Evolutionary conservation across 805 yeast genomes (phyloP).

Genomic region (Kodamaea laetipori): DNA sequence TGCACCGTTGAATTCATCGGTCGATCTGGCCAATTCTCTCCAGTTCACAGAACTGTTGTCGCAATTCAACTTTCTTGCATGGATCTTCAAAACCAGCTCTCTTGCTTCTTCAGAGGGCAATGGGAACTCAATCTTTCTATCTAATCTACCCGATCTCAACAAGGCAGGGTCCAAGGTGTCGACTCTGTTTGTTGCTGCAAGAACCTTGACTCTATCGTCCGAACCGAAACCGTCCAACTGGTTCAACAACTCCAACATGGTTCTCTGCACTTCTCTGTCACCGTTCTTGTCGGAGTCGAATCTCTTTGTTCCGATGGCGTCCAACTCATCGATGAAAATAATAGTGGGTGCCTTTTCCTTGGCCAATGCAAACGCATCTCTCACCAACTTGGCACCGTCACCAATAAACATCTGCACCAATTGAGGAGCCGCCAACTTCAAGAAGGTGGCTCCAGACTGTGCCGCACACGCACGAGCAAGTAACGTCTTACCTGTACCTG

Average conservation of each 20-base stretch:
- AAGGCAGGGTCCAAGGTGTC: constrained; percentile 98
- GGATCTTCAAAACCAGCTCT: constrained; percentile 94
- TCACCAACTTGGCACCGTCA: constrained; percentile 48
- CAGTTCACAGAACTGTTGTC: constrained; percentile 86
- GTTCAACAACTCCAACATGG: constrained; percentile 51
- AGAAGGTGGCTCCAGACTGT: constrained; percentile 48
- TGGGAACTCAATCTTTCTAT: constrained; percentile 97
- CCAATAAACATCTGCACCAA: constrained; percentile 51
- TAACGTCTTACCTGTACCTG: constrained; percentile 50
- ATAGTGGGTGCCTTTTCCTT: constrained; percentile 50
- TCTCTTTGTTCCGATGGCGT: constrained; percentile 49
- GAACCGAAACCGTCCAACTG: constrained; percentile 91
- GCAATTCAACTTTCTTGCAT: constrained; percentile 94
- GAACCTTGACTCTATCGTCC: constrained; percentile 94
- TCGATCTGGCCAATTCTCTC: constrained; percentile 97
- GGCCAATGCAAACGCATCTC: constrained; percentile 50
- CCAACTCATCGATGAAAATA: constrained; percentile 49
- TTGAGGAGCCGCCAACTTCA: constrained; percentile 49
- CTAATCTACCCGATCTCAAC: constrained; percentile 97
- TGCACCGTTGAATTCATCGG: constrained; percentile 99
- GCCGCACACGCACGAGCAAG: constrained; percentile 53
- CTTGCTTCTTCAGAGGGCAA: constrained; percentile 97
- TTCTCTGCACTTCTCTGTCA: constrained; percentile 49
- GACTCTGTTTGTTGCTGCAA: constrained; percentile 99
- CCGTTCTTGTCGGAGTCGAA: constrained; percentile 49